Conservation (phyloP, 1,284 basidiomycete genomes). For the Ganoderma meredithae region DNA sequence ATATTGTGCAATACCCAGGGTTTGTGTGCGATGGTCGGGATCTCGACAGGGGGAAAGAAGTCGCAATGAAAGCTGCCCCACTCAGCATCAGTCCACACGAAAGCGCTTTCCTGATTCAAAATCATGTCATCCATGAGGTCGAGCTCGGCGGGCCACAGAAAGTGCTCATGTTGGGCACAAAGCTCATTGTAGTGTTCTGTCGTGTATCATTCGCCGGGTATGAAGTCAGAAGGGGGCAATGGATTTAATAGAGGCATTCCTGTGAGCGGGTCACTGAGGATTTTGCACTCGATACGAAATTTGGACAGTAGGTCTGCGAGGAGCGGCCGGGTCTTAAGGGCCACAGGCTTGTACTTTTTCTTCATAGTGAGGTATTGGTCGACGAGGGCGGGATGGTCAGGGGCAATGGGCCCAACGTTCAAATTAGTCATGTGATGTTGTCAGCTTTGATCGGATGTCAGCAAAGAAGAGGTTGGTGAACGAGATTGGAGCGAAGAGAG, state of each 20-base stretch:
- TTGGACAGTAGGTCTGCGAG: conserved; percentile 37
- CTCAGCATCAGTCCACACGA: conserved; percentile 46
- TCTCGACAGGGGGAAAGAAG: conserved; percentile 45
- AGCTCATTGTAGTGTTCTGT: conserved; percentile 39
- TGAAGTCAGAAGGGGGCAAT: conserved; percentile 37
- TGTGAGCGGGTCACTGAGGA: conserved; percentile 43
- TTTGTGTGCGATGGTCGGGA: conserved; percentile 43
- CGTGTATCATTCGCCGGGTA: conserved; percentile 42
- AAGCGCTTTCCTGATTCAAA: conserved; percentile 39
- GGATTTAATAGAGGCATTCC: conserved; percentile 38
- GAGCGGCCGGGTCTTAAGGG: conserved; percentile 40
- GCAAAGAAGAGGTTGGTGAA: too few species aligned
- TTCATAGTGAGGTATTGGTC: not conserved
- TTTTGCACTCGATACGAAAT: conserved; percentile 43
- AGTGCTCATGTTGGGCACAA: conserved; percentile 40
- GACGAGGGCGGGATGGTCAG: not conserved
- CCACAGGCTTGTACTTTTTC: conserved; percentile 49
- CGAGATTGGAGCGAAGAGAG: not conserved
- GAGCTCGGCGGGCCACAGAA: conserved; percentile 42
- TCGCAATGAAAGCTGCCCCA: conserved; percentile 44
- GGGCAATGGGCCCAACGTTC: too few species aligned
- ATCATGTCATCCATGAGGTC: conserved; percentile 44
- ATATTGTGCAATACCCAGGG: conserved; percentile 44
- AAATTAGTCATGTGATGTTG: too few species aligned
- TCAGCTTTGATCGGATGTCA: too few species aligned